Evolutionary conservation across 768 basidiomycete genomes (phyloP).

Genomic region (Russula lepida): DNA sequence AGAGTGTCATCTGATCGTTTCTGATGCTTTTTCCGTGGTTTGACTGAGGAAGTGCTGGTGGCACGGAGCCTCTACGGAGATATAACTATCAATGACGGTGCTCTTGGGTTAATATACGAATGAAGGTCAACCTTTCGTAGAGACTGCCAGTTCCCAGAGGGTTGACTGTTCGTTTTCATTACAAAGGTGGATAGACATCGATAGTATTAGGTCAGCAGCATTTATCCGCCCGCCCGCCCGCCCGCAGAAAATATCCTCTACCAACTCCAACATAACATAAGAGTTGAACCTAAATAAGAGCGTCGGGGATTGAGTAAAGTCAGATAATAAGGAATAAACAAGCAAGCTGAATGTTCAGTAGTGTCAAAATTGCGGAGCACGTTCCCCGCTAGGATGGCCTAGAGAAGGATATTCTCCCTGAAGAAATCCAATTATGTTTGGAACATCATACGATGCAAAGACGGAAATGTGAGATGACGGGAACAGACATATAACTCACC

Average conservation of each 20-base stretch:
- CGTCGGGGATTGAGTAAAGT: neutral
- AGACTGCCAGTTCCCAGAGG: constrained; percentile 13
- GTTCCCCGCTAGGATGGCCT: constrained; percentile 33
- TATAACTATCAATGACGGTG: constrained; percentile 2
- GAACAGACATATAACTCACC: constrained; percentile 10
- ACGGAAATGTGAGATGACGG: neutral
- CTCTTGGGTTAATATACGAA: neutral
- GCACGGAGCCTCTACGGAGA: constrained; percentile 1
- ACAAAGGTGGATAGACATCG: neutral
- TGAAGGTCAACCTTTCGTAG: constrained; percentile 12
- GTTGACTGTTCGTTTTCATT: neutral
- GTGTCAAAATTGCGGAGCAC: constrained; percentile 70
- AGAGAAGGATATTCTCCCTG: constrained; percentile 65
- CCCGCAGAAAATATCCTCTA: neutral
- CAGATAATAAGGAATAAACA: neutral
- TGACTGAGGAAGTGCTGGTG: neutral
- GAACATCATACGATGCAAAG: constrained; percentile 44
- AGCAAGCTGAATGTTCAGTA: constrained; percentile 24
- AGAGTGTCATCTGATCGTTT: neutral
- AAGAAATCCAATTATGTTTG: constrained; percentile 77
- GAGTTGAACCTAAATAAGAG: neutral
- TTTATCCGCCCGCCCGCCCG: neutral
- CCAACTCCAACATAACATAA: neutral
- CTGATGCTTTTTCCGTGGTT: neutral
- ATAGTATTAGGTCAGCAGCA: constrained; percentile 13